These are phyloP conservation scores for Hordeum pubiflorum DNA, from an alignment of 202 grass and related monocot species.

Conservation along the genomic window DNA sequence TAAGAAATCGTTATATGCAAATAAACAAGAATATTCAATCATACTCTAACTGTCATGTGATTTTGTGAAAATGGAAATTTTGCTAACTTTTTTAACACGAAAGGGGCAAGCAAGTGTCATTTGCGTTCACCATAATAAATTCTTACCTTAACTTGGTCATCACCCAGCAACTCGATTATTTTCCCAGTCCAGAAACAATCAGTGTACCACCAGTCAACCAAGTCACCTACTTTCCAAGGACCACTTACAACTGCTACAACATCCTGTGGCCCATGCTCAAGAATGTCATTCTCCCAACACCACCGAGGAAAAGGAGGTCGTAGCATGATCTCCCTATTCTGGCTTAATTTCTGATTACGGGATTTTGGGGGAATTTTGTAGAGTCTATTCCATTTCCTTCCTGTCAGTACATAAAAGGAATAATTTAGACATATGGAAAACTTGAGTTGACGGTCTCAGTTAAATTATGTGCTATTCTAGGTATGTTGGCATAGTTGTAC, in stretches of 20 bases:
- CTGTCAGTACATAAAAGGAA: slow-evolving; percentile 11
- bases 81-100: neutral
- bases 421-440: slow-evolving; percentile 4
- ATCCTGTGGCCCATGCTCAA: slow-evolving; percentile 5
- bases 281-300: slow-evolving; percentile 25
- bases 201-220: slow-evolving; percentile 28
- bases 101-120: neutral
- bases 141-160: slow-evolving; percentile 33
- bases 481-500: neutral
- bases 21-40: neutral
- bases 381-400: slow-evolving; percentile 32
- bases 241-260: slow-evolving; percentile 29
- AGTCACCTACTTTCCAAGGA: slow-evolving; percentile 40
- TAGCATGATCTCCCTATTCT: slow-evolving; percentile 37
- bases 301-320: slow-evolving; percentile 37
- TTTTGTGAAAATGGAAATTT: neutral
- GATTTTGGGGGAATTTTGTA: slow-evolving; percentile 18
- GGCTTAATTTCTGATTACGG: slow-evolving; percentile 7
- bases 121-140: neutral
- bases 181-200: slow-evolving; percentile 38
- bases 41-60: neutral
- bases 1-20: slow-evolving; percentile 3
- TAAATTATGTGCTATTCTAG: neutral
- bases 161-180: slow-evolving; percentile 22
- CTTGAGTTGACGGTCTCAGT: neutral